Evolutionary conservation across 495 filamentous ascomycete genomes (phyloP).

Genomic region (Hyaloscypha bicolor): DNA sequence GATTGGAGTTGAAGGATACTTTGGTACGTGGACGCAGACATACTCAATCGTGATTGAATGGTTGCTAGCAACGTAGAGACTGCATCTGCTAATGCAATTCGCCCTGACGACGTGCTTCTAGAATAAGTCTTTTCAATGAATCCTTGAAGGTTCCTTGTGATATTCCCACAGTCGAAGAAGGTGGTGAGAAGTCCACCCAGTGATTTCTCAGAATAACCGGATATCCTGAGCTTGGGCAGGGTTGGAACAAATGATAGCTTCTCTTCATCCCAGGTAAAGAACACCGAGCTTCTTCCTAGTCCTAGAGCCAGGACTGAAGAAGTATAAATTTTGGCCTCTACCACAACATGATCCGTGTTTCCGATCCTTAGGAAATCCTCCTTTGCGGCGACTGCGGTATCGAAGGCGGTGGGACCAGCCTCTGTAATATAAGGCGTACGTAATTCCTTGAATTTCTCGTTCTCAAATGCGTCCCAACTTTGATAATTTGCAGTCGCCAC

Average conservation of each 20-base stretch:
- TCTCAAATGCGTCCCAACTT: constrained; percentile 76
- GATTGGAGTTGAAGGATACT: constrained; percentile 71
- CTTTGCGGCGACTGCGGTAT: constrained; percentile 57
- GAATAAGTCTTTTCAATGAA: constrained; percentile 54
- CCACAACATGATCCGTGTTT: constrained; percentile 34
- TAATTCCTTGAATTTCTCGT: constrained; percentile 40
- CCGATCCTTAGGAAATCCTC: constrained; percentile 35
- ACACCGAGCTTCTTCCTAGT: constrained; percentile 76
- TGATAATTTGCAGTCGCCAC: constrained; percentile 48
- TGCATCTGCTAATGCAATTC: constrained; percentile 63
- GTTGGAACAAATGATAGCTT: constrained; percentile 59
- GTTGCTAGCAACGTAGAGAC: constrained; percentile 56
- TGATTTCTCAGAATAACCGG: constrained; percentile 64
- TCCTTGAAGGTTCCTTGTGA: constrained; percentile 50
- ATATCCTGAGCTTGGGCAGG: constrained; percentile 59
- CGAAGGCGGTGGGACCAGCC: constrained; percentile 70
- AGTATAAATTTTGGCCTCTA: constrained; percentile 54
- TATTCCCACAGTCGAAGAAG: constrained; percentile 62
- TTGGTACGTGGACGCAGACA: constrained; percentile 38
- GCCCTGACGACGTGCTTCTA: constrained; percentile 47
- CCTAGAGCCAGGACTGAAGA: constrained; percentile 70
- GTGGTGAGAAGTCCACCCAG: constrained; percentile 58
- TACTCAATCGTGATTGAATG: constrained; percentile 57
- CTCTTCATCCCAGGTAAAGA: constrained; percentile 69
- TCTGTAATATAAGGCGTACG: constrained; percentile 74